Base-by-base conservation (phyloP, 768 basidiomycete genomes). In the Russula sp. region DNA sequence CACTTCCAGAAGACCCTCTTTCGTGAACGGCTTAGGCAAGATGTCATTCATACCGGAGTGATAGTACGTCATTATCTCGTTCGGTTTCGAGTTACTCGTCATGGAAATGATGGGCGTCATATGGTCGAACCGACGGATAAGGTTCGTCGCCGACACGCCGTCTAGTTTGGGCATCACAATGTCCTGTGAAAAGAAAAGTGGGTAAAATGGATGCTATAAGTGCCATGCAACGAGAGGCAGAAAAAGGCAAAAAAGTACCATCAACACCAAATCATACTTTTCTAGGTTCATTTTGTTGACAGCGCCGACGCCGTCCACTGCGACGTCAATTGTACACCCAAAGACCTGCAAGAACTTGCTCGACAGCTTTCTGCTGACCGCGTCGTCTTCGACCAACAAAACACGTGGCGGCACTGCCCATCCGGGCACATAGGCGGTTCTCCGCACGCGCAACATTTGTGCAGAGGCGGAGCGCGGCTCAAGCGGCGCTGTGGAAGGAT, bases 81-180 rank as follows among this genome's bases (percentile, higher is more conserved):
- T 87, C 32, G 94, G 93, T 68, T 92, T 89, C 58, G 90, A 92
- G 73, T 94, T 96, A 69, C 86, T 88, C 56, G 95, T 98, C 96
- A 98, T 98, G 25, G 93, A 96, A 66, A 98, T 97, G 72, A 98
- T 98, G 5, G 96, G 96, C 45, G 95, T 97, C 77, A 87, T 88
- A 60, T 86, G 84, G 75, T 98, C 94, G 71, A 98, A 98, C 75
- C 94, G 91, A 18, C 96, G 81, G 67, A 98, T 97, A 68, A 98
- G 73, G 60, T 86, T 92, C 41, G 96, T 98, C 10, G 96, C 96
- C 3, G 87, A 86, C 32, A 94, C 85, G 34, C 93, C 93, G 65
- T 93, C 87, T 68, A 91, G 76, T 71, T 89, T 88, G 2, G 89
- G 87, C 89, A 98, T 96, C 61, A 97, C 91, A 63, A 98, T 97